Evolutionary conservation across 257 asterid species (phyloP).

Genomic region (Salvia rosmarinus): DNA sequence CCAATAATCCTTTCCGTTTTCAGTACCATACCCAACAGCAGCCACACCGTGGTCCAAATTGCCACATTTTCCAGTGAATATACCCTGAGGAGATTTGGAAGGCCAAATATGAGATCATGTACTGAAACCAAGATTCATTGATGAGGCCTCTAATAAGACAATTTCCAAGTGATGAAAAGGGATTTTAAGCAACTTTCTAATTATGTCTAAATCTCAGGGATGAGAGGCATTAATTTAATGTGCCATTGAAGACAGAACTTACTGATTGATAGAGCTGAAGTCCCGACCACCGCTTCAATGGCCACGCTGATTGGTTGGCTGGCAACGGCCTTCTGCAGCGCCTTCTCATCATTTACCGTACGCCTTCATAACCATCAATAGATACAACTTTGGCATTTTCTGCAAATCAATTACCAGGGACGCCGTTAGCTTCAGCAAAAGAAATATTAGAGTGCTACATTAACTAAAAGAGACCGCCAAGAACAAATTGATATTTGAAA

Average conservation of each 20-base stretch:
- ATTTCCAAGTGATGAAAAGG: neutral
- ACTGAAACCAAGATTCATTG: neutral
- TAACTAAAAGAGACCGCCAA: neutral
- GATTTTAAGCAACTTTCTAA: neutral
- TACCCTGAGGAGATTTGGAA: constrained; percentile 45
- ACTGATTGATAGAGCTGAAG: constrained; percentile 67
- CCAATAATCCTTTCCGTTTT: constrained; percentile 58
- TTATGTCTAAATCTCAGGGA: neutral
- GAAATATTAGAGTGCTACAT: neutral
- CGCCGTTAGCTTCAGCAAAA: neutral
- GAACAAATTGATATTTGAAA: constrained; percentile 8
- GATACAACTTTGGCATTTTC: constrained; percentile 73
- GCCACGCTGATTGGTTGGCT: constrained; percentile 67
- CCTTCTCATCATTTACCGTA: constrained; percentile 46
- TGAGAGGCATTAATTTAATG: neutral
- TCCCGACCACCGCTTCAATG: constrained; percentile 73
- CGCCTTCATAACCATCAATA: constrained; percentile 65
- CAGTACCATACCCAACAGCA: constrained; percentile 56
- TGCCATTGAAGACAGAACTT: constrained; percentile 20
- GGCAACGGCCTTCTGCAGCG: constrained; percentile 59
- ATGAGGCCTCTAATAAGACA: neutral
- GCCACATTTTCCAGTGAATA: constrained; percentile 60
- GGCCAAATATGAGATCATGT: neutral
- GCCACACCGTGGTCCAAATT: constrained; percentile 58
- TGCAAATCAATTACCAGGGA: constrained; percentile 34